Percentiles rank a stretch among this genome's conserved stretches.
Conservation (phyloP, 2,329 filamentous ascomycete genomes). For the Talaromyces piceae region DNA sequence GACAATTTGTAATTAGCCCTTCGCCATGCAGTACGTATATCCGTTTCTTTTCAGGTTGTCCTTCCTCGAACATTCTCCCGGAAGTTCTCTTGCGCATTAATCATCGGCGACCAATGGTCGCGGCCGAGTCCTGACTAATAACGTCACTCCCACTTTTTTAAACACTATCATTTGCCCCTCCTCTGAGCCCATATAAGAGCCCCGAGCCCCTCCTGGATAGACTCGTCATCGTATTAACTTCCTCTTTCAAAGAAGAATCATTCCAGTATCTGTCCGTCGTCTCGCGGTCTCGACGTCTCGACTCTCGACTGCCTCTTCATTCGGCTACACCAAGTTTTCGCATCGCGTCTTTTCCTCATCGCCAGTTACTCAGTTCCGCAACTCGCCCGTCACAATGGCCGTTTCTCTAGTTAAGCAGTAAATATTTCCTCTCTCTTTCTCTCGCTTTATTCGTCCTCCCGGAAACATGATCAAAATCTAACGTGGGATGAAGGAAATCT, state of each 20-base stretch:
- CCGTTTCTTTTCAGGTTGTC: too few species aligned
- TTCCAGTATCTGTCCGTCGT: slow-evolving; percentile 13
- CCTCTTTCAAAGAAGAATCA: not conserved
- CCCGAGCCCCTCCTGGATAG: not conserved
- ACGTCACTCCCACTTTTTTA: slow-evolving; percentile 5
- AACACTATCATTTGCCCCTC: slow-evolving; percentile 4
- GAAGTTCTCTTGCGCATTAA: not conserved
- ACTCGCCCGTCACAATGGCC: slow-evolving; percentile 38
- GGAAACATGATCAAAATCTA: not conserved
- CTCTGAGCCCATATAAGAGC: slow-evolving; percentile 5
- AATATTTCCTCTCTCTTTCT: slow-evolving; percentile 19
- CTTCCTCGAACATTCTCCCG: too few species aligned
- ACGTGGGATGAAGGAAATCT: slow-evolving; percentile 43
- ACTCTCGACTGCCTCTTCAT: too few species aligned
- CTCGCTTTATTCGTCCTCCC: not conserved
- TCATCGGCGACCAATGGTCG: slow-evolving; percentile 14
- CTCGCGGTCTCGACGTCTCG: not conserved
- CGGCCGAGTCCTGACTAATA: slow-evolving; percentile 4
- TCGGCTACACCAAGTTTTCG: not conserved
- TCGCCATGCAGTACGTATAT: too few species aligned
- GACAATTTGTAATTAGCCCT: too few species aligned
- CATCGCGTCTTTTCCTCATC: slow-evolving; percentile 22
- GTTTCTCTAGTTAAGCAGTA: slow-evolving; percentile 39
- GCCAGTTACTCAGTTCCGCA: slow-evolving; percentile 31
- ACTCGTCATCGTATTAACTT: not conserved